Evolutionary conservation across 169 alveolate species (phyloP), one percentile per base, ranked within the genome.

Genomic region (Besnoitia besnoiti): DNA sequence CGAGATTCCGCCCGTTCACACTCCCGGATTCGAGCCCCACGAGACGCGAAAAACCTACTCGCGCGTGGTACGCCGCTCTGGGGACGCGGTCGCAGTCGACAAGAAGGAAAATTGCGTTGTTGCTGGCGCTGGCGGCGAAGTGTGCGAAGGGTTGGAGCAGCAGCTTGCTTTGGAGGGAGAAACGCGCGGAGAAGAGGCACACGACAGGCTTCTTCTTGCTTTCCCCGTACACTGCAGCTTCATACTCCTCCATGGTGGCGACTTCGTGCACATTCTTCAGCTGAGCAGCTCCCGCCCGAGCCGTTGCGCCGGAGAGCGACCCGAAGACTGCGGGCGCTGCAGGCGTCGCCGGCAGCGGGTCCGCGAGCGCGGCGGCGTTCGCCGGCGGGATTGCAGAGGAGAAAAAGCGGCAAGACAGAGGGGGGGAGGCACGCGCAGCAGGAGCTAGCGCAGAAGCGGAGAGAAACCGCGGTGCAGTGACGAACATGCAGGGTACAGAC

Each of bases 61-160:
- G 51, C 27, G 90, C 85, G 61, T 90, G 94, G 62, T 90, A 90
- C 10, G 94, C 94, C 27, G 94, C 94, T 8, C 94, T 80, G n/a
- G 94, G 94, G 77, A 90, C 94, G 55, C 79, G 90, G 79, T 90
- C 94, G 44, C 85, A 88, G 79, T 90, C 94, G 14, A 90, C 59
- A 21, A 90, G 42, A 49, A 90, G 90, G 47, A 90, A 90, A 0
- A 35, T 67, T 4, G 49, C 62, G 59, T 46, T 82, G 84, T 33
- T 12, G 91, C 62, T 35, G 42, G 59, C 82, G 35, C 79, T 24
- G 21, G 75, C 51, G 19, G 94, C 94, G 21, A 90, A 12, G 39
- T 50, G 46, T 10, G 35, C 50, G 47, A 90, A 90, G 35, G 85
- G 94, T 42, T 90, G 90, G 33, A 90, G 90, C 0, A 90, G 85